Evolutionary conservation across 257 asterid species (phyloP).

Genomic region (Knoxia roxburghii): DNA sequence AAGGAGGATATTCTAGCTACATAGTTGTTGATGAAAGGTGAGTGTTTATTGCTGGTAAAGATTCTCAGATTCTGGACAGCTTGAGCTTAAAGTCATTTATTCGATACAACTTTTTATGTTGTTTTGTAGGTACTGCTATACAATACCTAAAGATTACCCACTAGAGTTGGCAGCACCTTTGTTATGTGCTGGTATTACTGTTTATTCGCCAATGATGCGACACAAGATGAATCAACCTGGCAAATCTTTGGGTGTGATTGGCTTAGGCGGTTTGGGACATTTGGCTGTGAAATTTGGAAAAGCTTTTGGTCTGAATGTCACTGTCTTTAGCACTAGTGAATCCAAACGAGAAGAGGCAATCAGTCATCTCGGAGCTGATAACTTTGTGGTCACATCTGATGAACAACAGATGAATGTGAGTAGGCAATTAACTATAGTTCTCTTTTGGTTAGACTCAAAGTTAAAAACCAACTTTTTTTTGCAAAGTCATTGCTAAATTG

Average conservation of each 20-base stretch:
- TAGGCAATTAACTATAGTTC: not conserved
- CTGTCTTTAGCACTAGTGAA: constrained; percentile 78
- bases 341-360: constrained; percentile 81
- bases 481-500: not conserved
- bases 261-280: constrained; percentile 96
- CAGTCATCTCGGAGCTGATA: constrained; percentile 71
- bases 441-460: not conserved
- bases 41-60: constrained; percentile 5
- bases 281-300: constrained; percentile 92
- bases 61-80: not conserved
- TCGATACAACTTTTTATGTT: not conserved
- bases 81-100: no score
- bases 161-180: constrained; percentile 77
- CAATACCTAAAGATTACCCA: constrained; percentile 67
- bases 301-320: constrained; percentile 88
- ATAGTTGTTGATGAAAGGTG: constrained; percentile 78
- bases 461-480: not conserved
- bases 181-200: constrained; percentile 93
- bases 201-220: constrained; percentile 75
- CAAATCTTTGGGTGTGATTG: constrained; percentile 79
- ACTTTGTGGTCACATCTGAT: constrained; percentile 69
- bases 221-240: constrained; percentile 86
- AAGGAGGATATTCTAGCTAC: constrained; percentile 82
- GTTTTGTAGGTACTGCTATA: constrained; percentile 64
- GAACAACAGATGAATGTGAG: constrained; percentile 65